Percentiles rank a stretch among this genome's conserved stretches.
Evolutionary conservation across 2,329 filamentous ascomycete species (phyloP).

Genomic region (Aspergillus spinulosporus): DNA sequence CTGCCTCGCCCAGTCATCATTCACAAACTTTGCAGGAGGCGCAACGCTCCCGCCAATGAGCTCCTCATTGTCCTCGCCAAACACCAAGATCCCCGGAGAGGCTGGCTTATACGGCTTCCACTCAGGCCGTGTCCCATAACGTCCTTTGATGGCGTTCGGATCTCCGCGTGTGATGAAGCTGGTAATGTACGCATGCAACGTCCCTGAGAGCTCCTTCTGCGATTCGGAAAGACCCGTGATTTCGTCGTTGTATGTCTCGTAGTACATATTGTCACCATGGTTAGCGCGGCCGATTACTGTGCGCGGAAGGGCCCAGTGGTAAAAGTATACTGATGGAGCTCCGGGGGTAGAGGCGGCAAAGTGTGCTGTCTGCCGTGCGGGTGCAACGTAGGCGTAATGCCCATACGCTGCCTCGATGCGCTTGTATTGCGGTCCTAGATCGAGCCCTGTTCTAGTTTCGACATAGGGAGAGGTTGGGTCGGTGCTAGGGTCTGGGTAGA

Average conservation of each 20-base stretch:
- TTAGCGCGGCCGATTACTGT: constrained; percentile 48
- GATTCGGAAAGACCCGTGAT: constrained; percentile 38
- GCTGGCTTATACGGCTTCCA: constrained; percentile 40
- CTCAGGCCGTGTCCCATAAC: constrained; percentile 31
- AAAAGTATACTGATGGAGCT: constrained; percentile 49
- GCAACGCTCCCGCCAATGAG: constrained; percentile 46
- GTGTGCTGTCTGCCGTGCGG: constrained; percentile 49
- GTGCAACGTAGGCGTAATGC: constrained; percentile 53
- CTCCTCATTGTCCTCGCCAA: constrained; percentile 53
- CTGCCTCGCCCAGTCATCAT: constrained; percentile 45
- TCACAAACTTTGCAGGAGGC: constrained; percentile 41
- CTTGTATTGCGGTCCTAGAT: constrained; percentile 54
- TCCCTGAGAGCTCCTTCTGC: constrained; percentile 47
- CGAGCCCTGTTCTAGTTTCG: constrained; percentile 22
- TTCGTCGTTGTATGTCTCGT: constrained; percentile 46
- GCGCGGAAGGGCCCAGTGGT: constrained; percentile 55
- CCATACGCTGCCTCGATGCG: constrained; percentile 52
- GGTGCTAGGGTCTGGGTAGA: constrained; percentile 63
- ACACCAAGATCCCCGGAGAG: constrained; percentile 39
- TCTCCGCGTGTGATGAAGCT: constrained; percentile 52
- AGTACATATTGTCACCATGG: constrained; percentile 52
- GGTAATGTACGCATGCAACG: constrained; percentile 50
- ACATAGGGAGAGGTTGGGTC: constrained; percentile 31
- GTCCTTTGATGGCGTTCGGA: constrained; percentile 39
- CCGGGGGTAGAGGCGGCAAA: constrained; percentile 39